Evolutionary conservation across 2,329 filamentous ascomycete genomes (phyloP).

Genomic region (Cephalotrichum gorgonifer): DNA sequence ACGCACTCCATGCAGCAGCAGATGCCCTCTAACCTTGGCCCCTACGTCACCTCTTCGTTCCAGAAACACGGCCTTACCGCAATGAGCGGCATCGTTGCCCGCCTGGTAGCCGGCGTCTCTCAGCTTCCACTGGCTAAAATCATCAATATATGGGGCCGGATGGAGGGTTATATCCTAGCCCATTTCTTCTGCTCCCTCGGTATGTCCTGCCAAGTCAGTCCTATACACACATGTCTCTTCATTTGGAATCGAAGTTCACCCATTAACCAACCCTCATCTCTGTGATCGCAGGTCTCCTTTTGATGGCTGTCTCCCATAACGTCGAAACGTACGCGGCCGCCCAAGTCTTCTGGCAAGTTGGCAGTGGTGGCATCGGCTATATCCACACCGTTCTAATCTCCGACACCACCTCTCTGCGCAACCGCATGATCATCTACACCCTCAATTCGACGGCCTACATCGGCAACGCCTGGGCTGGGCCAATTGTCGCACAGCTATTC

Average conservation of each 20-base stretch:
- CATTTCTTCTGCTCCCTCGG: conserved; percentile 15
- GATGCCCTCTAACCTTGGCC: conserved; percentile 32
- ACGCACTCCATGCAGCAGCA: conserved; percentile 20
- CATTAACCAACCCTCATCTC: conserved; percentile 31
- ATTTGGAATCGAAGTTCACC: too few species aligned
- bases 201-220: conserved; percentile 17
- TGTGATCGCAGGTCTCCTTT: conserved; percentile 33
- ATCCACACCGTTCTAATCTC: conserved; percentile 30
- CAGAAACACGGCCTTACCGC: conserved; percentile 53
- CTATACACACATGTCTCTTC: not conserved
- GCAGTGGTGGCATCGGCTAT: conserved; percentile 30
- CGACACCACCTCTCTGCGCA: conserved; percentile 29
- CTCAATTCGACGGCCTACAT: conserved; percentile 32
- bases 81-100: conserved; percentile 52
- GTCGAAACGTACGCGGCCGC: conserved; percentile 50
- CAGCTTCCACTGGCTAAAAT: conserved; percentile 33
- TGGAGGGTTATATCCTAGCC: conserved; percentile 23
- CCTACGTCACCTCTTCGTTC: conserved; percentile 58
- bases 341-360: conserved; percentile 54
- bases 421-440: conserved; percentile 30
- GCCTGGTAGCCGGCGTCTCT: conserved; percentile 26
- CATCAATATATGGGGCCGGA: conserved; percentile 37
- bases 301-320: conserved; percentile 51
- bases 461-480: conserved; percentile 31
- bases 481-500: conserved; percentile 26